Evolutionary conservation across 106 monocot species (phyloP), one percentile per base, ranked within the genome.

Genomic region (Dendrobium nobile): DNA sequence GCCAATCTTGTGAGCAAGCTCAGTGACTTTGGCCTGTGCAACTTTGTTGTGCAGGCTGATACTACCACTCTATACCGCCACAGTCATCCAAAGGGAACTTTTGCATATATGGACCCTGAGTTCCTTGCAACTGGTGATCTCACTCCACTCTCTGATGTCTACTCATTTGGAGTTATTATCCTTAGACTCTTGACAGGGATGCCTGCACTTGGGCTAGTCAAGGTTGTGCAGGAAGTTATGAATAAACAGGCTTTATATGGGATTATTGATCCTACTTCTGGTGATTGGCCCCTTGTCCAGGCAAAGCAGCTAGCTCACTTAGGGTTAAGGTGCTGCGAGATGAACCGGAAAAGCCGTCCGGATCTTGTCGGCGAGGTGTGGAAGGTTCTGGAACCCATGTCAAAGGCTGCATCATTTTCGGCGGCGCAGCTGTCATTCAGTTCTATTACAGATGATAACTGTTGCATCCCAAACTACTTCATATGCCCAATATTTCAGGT

Each of bases 151-250:
- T 89, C 86, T 28, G 89, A 89, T 77, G 64, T 89, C 22, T 89
- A 89, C 77, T 87, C 90, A 18, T 88, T 88, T 47, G 90, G 90
- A 0, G 80, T 91, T 41, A 84, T 91, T 40, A 68, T 91, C 6
- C 44, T 91, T 6, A 78, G 77, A 4, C 83, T 91, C 2, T 72
- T 91, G 73, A 88, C 88, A 2, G 90, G 90, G 37, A 88, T 70
- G 47, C 73, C 79, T 47, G 65, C 90, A 15, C 33, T 82, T 16
- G 84, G 84, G 19, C 86, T 91, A 37, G 82, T 77, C 5, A 80
- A 78, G 43, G 79, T 77, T 54, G 86, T 91, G 22, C 70, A 86
- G 82, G 78, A 84, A 45, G 88, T 86, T 9, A n/a, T 91, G 67
- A 86, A 84, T 9, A 61, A 83, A 0, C 77, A 58, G 16, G 7